A percentile compares a stretch with the other conserved stretches of the same genome.
Conservation (phyloP, 768 basidiomycete genomes). For the Strobilomyces dryophilus region DNA sequence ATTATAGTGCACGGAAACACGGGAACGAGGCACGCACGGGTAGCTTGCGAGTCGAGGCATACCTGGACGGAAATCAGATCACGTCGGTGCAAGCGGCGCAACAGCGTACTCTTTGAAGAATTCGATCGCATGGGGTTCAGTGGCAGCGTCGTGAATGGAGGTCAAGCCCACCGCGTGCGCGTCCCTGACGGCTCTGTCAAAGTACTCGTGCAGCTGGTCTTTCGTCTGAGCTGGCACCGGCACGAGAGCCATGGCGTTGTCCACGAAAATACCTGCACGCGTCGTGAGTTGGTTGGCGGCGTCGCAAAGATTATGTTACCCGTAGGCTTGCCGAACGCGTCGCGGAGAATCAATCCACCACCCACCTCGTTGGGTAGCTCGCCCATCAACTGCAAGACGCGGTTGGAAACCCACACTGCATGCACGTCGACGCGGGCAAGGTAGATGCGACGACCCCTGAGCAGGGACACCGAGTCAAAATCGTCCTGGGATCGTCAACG, state of each 20-base stretch:
- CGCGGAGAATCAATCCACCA: constrained; percentile 74
- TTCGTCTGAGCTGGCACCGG: constrained; percentile 61
- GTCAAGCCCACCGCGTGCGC: constrained; percentile 81
- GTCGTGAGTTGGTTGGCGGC: not conserved
- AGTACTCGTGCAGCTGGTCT: constrained; percentile 52
- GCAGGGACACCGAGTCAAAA: constrained; percentile 62
- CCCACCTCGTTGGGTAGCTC: constrained; percentile 58
- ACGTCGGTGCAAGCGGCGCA: not conserved
- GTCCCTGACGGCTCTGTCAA: constrained; percentile 59
- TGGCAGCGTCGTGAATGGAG: constrained; percentile 79
- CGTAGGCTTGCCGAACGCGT: constrained; percentile 58
- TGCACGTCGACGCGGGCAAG: constrained; percentile 80
- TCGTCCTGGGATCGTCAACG: constrained; percentile 49
- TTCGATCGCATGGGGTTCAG: constrained; percentile 44
- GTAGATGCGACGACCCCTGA: constrained; percentile 67
- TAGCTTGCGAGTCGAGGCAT: constrained; percentile 62
- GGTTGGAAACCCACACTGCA: constrained; percentile 80
- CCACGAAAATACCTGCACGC: constrained; percentile 64
- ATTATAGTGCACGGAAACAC: not conserved
- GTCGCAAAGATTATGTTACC: constrained; percentile 36
- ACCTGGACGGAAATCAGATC: constrained; percentile 37
- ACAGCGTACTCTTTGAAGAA: constrained; percentile 61
- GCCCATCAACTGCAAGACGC: constrained; percentile 61
- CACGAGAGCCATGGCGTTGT: constrained; percentile 82
- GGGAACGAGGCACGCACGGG: constrained; percentile 45